Conservation (phyloP, 805 yeast genomes). For the Huiozyma sinensis region DNA sequence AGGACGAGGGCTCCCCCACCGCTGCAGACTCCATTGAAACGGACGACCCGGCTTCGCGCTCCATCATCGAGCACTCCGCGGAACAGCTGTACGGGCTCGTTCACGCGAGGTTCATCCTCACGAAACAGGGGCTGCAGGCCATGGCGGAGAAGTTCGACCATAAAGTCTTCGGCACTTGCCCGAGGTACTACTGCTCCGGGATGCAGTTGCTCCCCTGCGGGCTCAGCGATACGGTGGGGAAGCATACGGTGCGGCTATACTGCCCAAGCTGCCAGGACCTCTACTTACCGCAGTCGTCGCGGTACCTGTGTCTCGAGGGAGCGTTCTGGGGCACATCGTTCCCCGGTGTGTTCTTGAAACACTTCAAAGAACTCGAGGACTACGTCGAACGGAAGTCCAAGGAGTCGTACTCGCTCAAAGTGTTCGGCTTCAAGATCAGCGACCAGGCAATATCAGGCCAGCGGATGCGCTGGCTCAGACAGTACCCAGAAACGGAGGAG, state of each 20-base stretch:
- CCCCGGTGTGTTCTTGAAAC: conserved; percentile 83
- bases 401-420: conserved; percentile 49
- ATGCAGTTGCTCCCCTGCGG: conserved; percentile 90
- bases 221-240: conserved; percentile 79
- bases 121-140: conserved; percentile 79
- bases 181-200: conserved; percentile 80
- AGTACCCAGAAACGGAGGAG: conserved; percentile 51
- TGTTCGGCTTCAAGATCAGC: conserved; percentile 80
- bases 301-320: conserved; percentile 85
- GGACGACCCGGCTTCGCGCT: conserved; percentile 33
- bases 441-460: conserved; percentile 73
- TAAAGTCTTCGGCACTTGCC: conserved; percentile 84
- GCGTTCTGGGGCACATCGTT: conserved; percentile 95
- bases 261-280: conserved; percentile 93
- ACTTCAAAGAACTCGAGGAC: conserved; percentile 82
- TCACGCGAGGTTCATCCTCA: conserved; percentile 82
- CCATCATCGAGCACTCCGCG: conserved; percentile 77
- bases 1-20: conserved; percentile 19
- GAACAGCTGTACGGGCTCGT: conserved; percentile 87
- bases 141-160: conserved; percentile 92
- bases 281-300: conserved; percentile 77
- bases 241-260: conserved; percentile 81
- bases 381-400: conserved; percentile 55
- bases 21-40: conserved; percentile 4
- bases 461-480: conserved; percentile 92